phyloP scores from a whole-genome alignment of 164 flowering plant species.

The Vitis cinerea region DNA sequence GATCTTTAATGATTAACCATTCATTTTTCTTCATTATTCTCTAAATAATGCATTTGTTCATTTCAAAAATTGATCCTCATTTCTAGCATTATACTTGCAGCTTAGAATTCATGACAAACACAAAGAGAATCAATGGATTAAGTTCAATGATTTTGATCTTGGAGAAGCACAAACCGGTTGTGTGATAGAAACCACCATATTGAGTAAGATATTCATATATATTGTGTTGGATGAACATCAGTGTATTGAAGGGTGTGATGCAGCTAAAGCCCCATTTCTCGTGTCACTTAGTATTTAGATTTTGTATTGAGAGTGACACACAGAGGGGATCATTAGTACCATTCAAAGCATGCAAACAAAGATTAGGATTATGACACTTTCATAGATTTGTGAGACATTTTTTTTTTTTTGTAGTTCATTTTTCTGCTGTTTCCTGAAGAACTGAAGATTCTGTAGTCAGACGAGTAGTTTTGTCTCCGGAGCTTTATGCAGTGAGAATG shows the following conservation, averaged over 20 bases:
- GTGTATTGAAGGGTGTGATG: too few species aligned
- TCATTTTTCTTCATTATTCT: too few species aligned
- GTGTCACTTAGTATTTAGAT: neutral
- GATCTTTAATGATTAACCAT: neutral
- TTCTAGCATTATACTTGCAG: neutral
- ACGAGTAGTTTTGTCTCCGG: slow-evolving; percentile 17
- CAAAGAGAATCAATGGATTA: neutral
- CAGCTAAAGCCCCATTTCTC: too few species aligned
- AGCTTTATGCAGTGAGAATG: slow-evolving; percentile 40
- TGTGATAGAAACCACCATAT: too few species aligned
- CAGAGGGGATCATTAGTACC: slow-evolving; percentile 13
- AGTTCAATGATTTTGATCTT: too few species aligned
- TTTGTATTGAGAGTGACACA: slow-evolving; percentile 2
- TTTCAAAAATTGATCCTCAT: too few species aligned
- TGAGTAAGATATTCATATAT: too few species aligned
- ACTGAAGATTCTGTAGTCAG: slow-evolving; percentile 32
- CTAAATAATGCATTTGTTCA: too few species aligned
- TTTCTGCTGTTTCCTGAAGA: slow-evolving; percentile 20
- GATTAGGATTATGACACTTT: slow-evolving; percentile 7
- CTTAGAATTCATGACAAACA: neutral
- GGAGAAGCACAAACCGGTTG: too few species aligned
- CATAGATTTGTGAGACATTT: slow-evolving; percentile 7
- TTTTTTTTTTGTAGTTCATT: slow-evolving; percentile 4
- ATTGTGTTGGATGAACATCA: too few species aligned
- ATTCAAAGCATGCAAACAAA: slow-evolving; percentile 15